These are phyloP conservation scores for Penicillium sp. DNA, from an alignment of 2,329 filamentous ascomycete genomes.

Conservation along the genomic window DNA sequence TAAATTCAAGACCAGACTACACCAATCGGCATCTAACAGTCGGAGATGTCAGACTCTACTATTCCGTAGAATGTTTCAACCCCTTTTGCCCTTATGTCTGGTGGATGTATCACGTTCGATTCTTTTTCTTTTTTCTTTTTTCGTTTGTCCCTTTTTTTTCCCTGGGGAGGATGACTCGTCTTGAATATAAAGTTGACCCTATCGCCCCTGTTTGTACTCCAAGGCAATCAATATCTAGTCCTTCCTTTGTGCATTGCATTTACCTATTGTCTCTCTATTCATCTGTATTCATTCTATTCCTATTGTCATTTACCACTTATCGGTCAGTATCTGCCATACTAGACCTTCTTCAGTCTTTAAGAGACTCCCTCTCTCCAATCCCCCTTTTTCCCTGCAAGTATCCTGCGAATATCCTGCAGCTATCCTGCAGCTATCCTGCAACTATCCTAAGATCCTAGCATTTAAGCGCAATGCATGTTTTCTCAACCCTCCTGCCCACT, in stretches of 20 bases:
- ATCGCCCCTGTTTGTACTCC: neutral
- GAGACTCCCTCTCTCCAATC: constrained; percentile 9
- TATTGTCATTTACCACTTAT: constrained; percentile 1
- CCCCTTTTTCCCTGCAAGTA: constrained; percentile 4
- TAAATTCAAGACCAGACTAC: neutral
- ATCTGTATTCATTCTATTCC: constrained; percentile 12
- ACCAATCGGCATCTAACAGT: neutral
- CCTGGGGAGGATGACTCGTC: neutral
- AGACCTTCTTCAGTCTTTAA: constrained; percentile 14
- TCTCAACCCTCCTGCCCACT: constrained; percentile 27
- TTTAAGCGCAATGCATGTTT: constrained; percentile 26
- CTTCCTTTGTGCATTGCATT: constrained; percentile 13
- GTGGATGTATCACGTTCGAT: constrained; percentile 24
- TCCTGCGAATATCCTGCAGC: neutral
- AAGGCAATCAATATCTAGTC: constrained; percentile 7
- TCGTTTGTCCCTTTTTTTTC: neutral
- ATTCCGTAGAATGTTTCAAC: constrained; percentile 11
- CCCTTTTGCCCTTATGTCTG: constrained; percentile 25
- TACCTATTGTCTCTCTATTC: constrained; percentile 11
- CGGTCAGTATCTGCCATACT: constrained; percentile 1
- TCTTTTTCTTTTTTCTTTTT: constrained; percentile 8
- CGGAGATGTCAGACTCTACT: constrained; percentile 6
- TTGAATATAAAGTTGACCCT: neutral
- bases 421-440: neutral
- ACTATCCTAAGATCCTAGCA: neutral